phyloP scores from a whole-genome alignment of 164 flowering plant genomes.

The Paratinospora sagittata region DNA sequence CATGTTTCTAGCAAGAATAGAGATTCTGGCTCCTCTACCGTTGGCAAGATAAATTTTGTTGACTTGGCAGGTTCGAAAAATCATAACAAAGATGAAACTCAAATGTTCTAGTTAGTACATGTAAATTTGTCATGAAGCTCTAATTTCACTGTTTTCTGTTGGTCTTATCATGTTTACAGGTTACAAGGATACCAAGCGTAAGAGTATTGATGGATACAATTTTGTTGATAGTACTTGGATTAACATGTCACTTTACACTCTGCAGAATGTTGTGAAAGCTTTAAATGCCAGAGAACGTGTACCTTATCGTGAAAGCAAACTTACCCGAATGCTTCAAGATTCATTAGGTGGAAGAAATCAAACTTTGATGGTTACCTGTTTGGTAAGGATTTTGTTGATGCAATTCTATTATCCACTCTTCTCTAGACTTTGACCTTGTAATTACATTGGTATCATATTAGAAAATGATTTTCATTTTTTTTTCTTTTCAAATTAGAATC shows the following conservation, averaged over 20 bases:
- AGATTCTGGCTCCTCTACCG: background rate
- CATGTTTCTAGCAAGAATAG: background rate
- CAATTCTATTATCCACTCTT: background rate
- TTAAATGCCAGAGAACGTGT: constrained; percentile 4
- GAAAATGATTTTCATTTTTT: background rate
- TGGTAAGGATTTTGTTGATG: background rate
- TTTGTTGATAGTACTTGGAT: constrained; percentile 4
- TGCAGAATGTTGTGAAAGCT: constrained; percentile 11
- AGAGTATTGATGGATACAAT: constrained; percentile 1
- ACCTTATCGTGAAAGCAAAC: constrained; percentile 9
- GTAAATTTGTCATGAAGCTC: background rate
- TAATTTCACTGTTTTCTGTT: background rate
- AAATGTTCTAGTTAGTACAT: background rate
- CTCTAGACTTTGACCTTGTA: background rate
- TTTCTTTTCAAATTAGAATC: background rate
- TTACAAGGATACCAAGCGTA: background rate
- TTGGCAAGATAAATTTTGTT: constrained; percentile 6
- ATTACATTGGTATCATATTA: background rate
- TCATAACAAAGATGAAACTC: background rate
- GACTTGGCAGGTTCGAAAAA: constrained; percentile 7
- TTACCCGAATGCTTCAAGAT: constrained; percentile 6
- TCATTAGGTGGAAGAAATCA: constrained; percentile 3
- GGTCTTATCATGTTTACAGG: background rate
- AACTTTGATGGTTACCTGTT: constrained; percentile 8
- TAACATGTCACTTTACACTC: constrained; percentile 7